Base-by-base conservation (phyloP, 2,329 filamentous ascomycete genomes). In the Sporothrix brunneoviolacea region DNA sequence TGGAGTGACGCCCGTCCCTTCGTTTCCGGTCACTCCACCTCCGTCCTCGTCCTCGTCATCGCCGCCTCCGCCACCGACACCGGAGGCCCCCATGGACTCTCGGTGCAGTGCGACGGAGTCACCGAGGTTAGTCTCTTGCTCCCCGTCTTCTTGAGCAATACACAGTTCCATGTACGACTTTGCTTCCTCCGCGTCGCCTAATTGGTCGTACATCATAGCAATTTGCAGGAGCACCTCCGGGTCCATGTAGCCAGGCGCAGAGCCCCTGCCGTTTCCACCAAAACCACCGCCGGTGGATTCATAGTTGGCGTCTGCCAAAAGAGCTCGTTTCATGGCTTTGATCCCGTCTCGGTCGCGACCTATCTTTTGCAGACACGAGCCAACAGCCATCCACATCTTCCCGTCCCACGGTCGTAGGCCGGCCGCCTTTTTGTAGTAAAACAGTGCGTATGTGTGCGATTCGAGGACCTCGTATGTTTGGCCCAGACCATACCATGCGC, bases 371-470 rank as follows among this genome's bases (percentile, higher is more conserved):
- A 95, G 83, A 64, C 91, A 96, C 30, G 87, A 87, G 9, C 88
- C 93, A 5, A 98, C 90, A 0, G 93, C 93, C 72, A 93, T 86
- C 93, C 93, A 98, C 88, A 98, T 95, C 68, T 97, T 97, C 0
- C 91, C 88, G 60, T 98, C 93, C 76, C 91, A 96, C 0, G 91
- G 90, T n/a, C 91, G 82, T 2, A 98, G 74, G 0, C 90, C 88
- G 0, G 91, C 91, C 0, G 93, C 93, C 51, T 93, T 89, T 64
- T 97, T 94, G 71, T 95, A 96, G 69, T 98, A 98, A 79, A 93
- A 97, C 0, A 98, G 71, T 1, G 91, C 91, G 65, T 98, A 98
- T 38, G 91, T 90, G 63, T 95, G 88, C 89, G 96, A 96, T 68
- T 98, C 93, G 8, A 98, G 79, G 59, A 98, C 87, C 66, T 98